These are phyloP conservation scores for Scalesia atractyloides DNA, from an alignment of 129 eudicot species.

Conservation along the genomic window DNA sequence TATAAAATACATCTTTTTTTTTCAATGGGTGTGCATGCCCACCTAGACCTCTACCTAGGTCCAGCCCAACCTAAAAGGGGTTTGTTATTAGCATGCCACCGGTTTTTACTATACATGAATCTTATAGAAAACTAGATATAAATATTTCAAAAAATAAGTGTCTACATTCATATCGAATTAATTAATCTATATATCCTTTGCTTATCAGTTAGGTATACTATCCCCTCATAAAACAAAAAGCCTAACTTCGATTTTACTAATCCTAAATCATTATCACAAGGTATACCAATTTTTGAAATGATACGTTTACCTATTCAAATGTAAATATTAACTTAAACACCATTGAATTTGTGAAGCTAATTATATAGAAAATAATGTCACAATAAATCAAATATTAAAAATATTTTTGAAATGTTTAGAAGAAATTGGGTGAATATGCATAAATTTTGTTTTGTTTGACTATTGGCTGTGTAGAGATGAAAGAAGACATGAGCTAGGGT, in stretches of 20 bases:
- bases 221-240: not conserved
- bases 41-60: too few species aligned
- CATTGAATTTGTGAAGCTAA: not conserved
- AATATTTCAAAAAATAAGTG: not conserved
- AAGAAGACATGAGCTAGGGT: constrained; percentile 6
- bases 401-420: not conserved
- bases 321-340: too few species aligned
- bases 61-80: too few species aligned
- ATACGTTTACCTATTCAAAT: not conserved
- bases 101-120: too few species aligned
- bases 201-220: not conserved
- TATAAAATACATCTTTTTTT: too few species aligned
- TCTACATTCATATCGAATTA: not conserved
- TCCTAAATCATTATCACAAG: not conserved
- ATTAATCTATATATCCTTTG: not conserved
- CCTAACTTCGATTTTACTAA: not conserved
- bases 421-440: not conserved
- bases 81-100: too few species aligned
- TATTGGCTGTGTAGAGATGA: constrained; percentile 9
- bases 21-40: too few species aligned
- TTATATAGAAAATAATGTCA: not conserved
- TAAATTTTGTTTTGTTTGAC: not conserved
- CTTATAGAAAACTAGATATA: not conserved
- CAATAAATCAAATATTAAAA: not conserved
- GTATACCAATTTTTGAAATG: not conserved